Percentiles rank a stretch among this genome's conserved stretches.
Conservation (phyloP, 805 yeast genomes). For the Monosporozyma siamensis region DNA sequence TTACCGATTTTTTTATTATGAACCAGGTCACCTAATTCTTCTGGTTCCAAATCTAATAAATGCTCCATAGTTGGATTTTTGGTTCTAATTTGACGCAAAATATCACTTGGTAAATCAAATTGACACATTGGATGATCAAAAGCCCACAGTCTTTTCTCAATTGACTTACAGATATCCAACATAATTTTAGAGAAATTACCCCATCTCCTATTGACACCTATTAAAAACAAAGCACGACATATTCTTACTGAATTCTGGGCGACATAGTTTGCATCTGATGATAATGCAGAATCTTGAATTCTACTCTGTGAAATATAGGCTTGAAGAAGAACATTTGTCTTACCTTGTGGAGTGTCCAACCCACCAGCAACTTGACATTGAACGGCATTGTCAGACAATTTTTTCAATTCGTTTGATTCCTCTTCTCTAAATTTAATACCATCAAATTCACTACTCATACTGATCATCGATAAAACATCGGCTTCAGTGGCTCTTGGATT, state of each 20-base stretch:
- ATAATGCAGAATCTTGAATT: slow-evolving; percentile 69
- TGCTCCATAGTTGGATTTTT: slow-evolving; percentile 63
- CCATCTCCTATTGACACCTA: slow-evolving; percentile 88
- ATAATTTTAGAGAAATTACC: slow-evolving; percentile 67
- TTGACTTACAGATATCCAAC: slow-evolving; percentile 75
- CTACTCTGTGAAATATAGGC: slow-evolving; percentile 71
- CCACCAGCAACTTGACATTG: slow-evolving; percentile 81
- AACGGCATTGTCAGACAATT: slow-evolving; percentile 46
- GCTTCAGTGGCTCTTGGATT: slow-evolving; percentile 86
- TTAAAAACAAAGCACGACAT: slow-evolving; percentile 78
- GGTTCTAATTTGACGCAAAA: slow-evolving; percentile 50
- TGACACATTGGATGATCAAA: slow-evolving; percentile 85
- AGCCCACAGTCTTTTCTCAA: slow-evolving; percentile 81
- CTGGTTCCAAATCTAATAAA: slow-evolving; percentile 59
- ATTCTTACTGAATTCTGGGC: slow-evolving; percentile 95
- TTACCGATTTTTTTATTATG: slow-evolving; percentile 73
- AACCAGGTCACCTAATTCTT: slow-evolving; percentile 81
- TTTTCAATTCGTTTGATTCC: slow-evolving; percentile 64
- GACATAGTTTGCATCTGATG: slow-evolving; percentile 83
- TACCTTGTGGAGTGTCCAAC: slow-evolving; percentile 67
- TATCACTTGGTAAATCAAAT: slow-evolving; percentile 65
- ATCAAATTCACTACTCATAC: slow-evolving; percentile 91
- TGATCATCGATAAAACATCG: slow-evolving; percentile 76
- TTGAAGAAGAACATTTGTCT: slow-evolving; percentile 80
- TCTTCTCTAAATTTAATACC: slow-evolving; percentile 82